Evolutionary conservation across 768 basidiomycete species (phyloP), one percentile per base, ranked within the genome.

Genomic region (Lepiota subincarnata): DNA sequence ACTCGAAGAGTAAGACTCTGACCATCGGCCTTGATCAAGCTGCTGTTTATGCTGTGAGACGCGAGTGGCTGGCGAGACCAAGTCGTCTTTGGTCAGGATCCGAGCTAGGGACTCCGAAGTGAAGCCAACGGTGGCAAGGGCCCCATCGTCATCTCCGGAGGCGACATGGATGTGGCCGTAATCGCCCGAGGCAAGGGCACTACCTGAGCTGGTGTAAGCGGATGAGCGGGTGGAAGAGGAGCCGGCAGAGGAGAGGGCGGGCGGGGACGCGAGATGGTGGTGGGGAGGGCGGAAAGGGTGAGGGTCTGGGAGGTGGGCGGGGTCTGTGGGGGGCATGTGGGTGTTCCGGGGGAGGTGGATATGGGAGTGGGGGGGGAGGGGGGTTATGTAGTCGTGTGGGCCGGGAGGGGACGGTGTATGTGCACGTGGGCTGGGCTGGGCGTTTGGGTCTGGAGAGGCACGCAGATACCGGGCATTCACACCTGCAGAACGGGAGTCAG

Each of bases 211-310:
- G 19, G 87, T 86, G 64, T 89, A 89, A 4, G 88, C 87, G 28
- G 84, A 82, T 20, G 86, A 81, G 65, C 79, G 85, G 26, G 86
- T 86, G 62, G 89, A 89, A 20, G 86, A 85, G 0, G 90, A 87
- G 41, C 81, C 81, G 38, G 80, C 79, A 3, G 86, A 86, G 2
- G 87, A 89, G 50, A 88, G 81, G 13, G 83, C 74, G 3, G 84
- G 85, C 31, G 71, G 68, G 46, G 70, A 72, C 35, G 69, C 26
- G 47, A 56, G 57, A 24, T 73, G 69, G 40, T 78, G 70, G 47
- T 75, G 81, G 5, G 72, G 79, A 8, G 74, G 69, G 38, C 81
- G 79, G 55, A 78, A 82, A 20, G 86, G 83, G 68, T 87, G 83
- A 19, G 85, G 84, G 67, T 89, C 85, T 18, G 88, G 86, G 61